Evolutionary conservation across 2,329 filamentous ascomycete species (phyloP), one percentile per base, ranked within the genome.

Genomic region (Ceratocystis alfenasii): DNA sequence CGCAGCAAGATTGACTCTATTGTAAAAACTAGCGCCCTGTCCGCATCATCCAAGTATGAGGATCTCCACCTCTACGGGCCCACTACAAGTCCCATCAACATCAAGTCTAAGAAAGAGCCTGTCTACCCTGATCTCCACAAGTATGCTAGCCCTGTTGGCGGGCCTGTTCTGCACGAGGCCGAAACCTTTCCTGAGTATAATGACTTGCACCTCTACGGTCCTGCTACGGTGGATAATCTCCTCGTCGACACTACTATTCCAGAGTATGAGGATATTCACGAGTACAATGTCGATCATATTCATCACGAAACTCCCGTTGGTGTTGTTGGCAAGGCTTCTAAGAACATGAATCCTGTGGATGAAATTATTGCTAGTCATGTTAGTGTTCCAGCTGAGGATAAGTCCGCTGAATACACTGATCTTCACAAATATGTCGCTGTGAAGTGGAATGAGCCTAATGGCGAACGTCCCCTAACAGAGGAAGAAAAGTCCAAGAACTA

Each of bases 201-300:
- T 2, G 79, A 81, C 61, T 70, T 81, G 59, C 69, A 74, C 65
- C 71, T 75, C 48, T 79, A 66, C 45, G 72, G 72, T 1, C 73
- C 75, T 2, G 71, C 75, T 15, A 66, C 65, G 4, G 75, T 73
- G 70, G 76, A 78, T 41, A 74, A 76, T 64, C 74, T 75, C 1
- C 73, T 76, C 65, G 74, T 74, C 2, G 68, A 74, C 17, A 72
- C 68, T 22, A 66, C 70, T 3, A 66, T 70, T 20, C 74, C 72
- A 1, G 67, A 70, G 0, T 75, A 78, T 28, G 76, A 78, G 62
- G 68, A 71, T 22, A 78, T 78, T n/a, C 74, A 76, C 66, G 69
- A 72, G 15, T 78, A 79, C 68, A 68, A 73, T 2, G 74, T 78
- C 33, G 72, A 77, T 59, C 41, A 67, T 28, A 25, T 66, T 12